phyloP scores from a whole-genome alignment of 768 basidiomycete species.

The Amanita jacksonii region DNA sequence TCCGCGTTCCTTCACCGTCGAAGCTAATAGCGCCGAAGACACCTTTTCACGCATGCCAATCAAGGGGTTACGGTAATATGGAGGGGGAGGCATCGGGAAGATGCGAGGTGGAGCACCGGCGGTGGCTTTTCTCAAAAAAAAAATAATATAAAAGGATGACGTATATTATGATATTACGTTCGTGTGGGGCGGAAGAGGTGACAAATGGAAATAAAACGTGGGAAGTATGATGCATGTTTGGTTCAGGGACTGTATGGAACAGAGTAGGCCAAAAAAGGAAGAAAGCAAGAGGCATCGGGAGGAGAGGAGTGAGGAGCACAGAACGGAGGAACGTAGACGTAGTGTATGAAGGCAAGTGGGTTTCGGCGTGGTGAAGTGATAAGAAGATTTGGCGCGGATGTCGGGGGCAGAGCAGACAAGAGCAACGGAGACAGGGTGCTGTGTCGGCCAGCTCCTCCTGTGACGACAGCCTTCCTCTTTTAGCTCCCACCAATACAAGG shows the following conservation, averaged over 20 bases:
- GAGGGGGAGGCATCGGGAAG: not conserved
- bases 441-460: not conserved
- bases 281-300: not conserved
- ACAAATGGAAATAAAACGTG: not conserved
- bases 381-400: not conserved
- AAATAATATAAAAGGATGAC: no score
- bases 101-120: not conserved
- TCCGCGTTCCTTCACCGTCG: conserved; percentile 6
- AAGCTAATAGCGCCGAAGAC: no score
- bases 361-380: not conserved
- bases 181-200: not conserved
- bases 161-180: conserved; percentile 1
- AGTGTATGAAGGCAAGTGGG: not conserved
- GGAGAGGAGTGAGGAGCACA: not conserved
- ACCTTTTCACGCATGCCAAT: no score
- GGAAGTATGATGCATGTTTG: conserved; percentile 7
- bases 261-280: no score
- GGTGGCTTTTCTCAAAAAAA: not conserved
- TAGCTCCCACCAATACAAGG: not conserved
- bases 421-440: not conserved
- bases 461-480: conserved; percentile 6
- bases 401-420: not conserved
- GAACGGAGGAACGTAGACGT: not conserved
- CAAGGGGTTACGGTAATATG: not conserved
- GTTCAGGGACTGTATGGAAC: no score